Percentiles rank a stretch among this genome's conserved stretches.
These are phyloP conservation scores for Pythium pyrilobum DNA, from an alignment of 352 stramenopile species.

Conservation along the genomic window DNA sequence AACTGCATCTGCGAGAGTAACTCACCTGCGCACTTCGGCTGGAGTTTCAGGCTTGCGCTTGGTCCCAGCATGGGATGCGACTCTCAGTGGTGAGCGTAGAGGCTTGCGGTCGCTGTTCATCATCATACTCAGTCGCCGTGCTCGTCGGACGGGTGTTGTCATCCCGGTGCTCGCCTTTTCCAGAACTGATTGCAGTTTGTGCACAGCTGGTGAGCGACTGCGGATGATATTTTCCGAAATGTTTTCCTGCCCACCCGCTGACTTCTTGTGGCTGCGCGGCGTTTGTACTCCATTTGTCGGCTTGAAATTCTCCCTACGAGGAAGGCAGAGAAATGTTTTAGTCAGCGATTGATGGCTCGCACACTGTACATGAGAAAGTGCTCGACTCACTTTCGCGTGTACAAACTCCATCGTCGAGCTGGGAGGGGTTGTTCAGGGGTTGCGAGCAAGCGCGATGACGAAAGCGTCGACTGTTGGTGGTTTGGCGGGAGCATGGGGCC, in stretches of 20 bases:
- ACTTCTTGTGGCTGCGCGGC: not conserved
- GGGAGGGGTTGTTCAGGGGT: slow-evolving; percentile 39
- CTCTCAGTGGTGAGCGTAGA: slow-evolving; percentile 4
- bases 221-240: slow-evolving; percentile 72
- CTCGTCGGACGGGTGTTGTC: slow-evolving; percentile 24
- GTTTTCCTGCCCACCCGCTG: slow-evolving; percentile 56
- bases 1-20: not conserved
- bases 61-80: not conserved
- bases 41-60: slow-evolving; percentile 26
- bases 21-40: slow-evolving; percentile 43
- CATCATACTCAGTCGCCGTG: slow-evolving; percentile 26
- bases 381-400: slow-evolving; percentile 48
- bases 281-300: not conserved
- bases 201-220: slow-evolving; percentile 26
- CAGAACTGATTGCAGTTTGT: slow-evolving; percentile 22
- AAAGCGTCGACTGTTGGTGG: slow-evolving; percentile 29
- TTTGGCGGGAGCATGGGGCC: slow-evolving; percentile 13
- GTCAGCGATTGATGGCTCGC: too few species aligned
- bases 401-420: slow-evolving; percentile 61
- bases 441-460: slow-evolving; percentile 21
- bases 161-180: slow-evolving; percentile 25
- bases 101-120: slow-evolving; percentile 13
- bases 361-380: too few species aligned
- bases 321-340: not conserved
- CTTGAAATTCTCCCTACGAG: slow-evolving; percentile 12